phyloP scores from a whole-genome alignment of 176 grass and related monocot genomes.

The Musa itinerans region DNA sequence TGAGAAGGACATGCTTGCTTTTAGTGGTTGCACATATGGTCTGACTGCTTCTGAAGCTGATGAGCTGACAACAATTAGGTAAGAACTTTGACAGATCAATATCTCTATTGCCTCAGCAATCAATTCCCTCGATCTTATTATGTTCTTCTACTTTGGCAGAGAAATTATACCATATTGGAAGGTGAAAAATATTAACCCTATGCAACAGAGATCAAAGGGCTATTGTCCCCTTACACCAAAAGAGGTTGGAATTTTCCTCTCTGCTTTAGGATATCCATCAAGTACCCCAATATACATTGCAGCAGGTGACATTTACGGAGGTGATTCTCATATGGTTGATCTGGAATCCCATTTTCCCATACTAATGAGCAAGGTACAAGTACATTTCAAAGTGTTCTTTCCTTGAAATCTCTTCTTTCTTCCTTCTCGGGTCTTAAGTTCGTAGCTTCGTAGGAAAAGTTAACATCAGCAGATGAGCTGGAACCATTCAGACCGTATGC shows the following conservation, averaged over 20 bases:
- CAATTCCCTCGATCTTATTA: slow-evolving; percentile 2
- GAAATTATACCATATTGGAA: slow-evolving; percentile 88
- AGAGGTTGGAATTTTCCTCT: slow-evolving; percentile 82
- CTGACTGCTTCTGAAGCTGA: slow-evolving; percentile 68
- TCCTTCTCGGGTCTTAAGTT: not conserved
- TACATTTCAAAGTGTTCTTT: not conserved
- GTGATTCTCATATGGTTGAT: slow-evolving; percentile 71
- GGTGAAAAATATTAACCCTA: slow-evolving; percentile 78
- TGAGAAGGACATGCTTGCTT: slow-evolving; percentile 99
- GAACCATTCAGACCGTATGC: slow-evolving; percentile 61
- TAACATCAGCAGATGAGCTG: slow-evolving; percentile 64
- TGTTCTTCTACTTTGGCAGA: slow-evolving; percentile 30
- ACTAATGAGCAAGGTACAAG: slow-evolving; percentile 80
- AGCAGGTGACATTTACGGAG: slow-evolving; percentile 88
- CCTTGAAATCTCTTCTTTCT: not conserved
- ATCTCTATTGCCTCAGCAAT: not conserved
- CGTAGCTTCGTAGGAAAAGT: slow-evolving; percentile 48
- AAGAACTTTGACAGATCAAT: not conserved
- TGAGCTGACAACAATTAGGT: slow-evolving; percentile 77
- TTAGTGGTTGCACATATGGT: slow-evolving; percentile 96
- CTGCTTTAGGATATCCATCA: slow-evolving; percentile 74
- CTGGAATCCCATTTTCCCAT: slow-evolving; percentile 67
- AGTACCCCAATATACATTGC: slow-evolving; percentile 89
- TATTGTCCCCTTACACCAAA: slow-evolving; percentile 91
- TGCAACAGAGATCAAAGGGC: slow-evolving; percentile 65